Evolutionary conservation across 257 asterid genomes (phyloP).

Genomic region (Solanum stenotomum): DNA sequence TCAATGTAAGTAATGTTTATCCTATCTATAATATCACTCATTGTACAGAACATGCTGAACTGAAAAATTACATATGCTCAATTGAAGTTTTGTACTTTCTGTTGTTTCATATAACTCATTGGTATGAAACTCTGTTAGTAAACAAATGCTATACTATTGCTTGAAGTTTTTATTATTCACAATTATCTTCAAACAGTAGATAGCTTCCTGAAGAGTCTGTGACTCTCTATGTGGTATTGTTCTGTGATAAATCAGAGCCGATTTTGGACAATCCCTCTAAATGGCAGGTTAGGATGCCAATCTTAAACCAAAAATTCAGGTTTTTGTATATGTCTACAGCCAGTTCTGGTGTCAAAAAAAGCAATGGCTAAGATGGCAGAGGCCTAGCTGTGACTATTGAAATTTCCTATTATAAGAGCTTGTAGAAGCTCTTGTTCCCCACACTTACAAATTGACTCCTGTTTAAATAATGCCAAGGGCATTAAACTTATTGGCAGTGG

Average conservation of each 20-base stretch:
- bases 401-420: background rate
- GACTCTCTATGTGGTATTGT: background rate
- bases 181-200: background rate
- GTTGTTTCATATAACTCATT: background rate
- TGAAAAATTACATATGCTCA: background rate
- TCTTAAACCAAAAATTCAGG: background rate
- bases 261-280: background rate
- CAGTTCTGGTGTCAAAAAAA: background rate
- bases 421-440: background rate
- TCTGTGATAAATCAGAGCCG: background rate
- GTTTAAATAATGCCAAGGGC: background rate
- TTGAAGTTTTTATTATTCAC: background rate
- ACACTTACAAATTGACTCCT: background rate
- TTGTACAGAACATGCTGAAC: constrained; percentile 6
- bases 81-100: background rate
- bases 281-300: background rate
- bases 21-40: constrained; percentile 1
- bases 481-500: background rate
- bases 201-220: background rate
- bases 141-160: background rate
- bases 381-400: background rate
- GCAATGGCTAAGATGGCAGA: background rate
- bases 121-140: background rate
- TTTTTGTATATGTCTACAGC: background rate
- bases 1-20: constrained; percentile 1